Base-by-base conservation (phyloP, 805 yeast species). In the Pichia paraexigua region DNA sequence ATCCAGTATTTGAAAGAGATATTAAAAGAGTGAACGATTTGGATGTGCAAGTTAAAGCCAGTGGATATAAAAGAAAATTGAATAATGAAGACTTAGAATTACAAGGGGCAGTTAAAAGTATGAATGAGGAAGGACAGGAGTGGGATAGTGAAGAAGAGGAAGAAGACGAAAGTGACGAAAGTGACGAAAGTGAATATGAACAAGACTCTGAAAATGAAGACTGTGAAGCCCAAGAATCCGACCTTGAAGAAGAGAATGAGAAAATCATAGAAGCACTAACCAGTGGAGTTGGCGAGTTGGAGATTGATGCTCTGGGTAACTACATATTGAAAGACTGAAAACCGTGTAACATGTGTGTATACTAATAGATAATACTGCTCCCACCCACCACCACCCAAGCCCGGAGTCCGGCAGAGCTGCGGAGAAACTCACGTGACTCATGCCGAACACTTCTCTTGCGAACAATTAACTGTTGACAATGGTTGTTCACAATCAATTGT, bases 1-100 rank as follows among this genome's bases (percentile, higher is more conserved):
- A 83, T 62, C 99, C 99, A 1, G 78, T 75, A 46, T 89, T 92
- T 70, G 71, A 73, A 40, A 75, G 92, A 60, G 97, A 92, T 63
- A 83, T 92, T 6, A 54, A 72, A 54, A 77, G 97, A 64, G 70
- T 67, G 8, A 85, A 78, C 43, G 78, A 78, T 53, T 74, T 94
- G 58, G 99, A 94, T 70, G 76, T 81, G n/a, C 80, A 83, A 56
- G 95, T 94, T 2, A 84, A 85, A 60, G 99, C 99, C 0, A 88
- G 96, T 0, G 99, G 99, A 1, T 89, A 77, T 61, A 70, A 71
- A 21, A 77, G 71, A 56, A 71, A 71, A 58, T 58, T 59, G 41
- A 68, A 66, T 47, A 53, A 63, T 52, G 78, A 76, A 51, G 77
- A 72, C 43, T 75, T 77, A 60, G 91, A 85, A 49, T 73, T 90